Evolutionary conservation across 169 alveolate species (phyloP).

Genomic region (Plasmodium vinckei): DNA sequence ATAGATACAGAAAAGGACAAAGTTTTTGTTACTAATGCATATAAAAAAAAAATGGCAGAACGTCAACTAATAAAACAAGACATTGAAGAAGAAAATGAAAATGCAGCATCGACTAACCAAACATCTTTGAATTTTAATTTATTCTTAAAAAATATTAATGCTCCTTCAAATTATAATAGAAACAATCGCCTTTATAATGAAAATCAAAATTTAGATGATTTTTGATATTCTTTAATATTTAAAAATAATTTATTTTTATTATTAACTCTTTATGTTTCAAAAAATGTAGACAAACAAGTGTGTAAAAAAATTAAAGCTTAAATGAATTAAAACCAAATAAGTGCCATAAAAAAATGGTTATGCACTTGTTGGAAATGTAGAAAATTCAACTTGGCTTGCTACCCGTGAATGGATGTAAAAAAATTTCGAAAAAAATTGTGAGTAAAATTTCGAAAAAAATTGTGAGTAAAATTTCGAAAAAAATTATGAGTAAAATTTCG

Average conservation of each 20-base stretch:
- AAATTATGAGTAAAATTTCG: too few relatives aligned
- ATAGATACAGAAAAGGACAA: constrained; percentile 78
- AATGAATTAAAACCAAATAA: too few relatives aligned
- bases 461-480: too few relatives aligned
- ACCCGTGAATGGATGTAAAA: too few relatives aligned
- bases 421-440: too few relatives aligned
- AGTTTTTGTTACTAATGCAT: constrained; percentile 86
- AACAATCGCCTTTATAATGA: constrained; percentile 29
- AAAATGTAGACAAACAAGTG: too few relatives aligned
- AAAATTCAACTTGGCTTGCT: too few relatives aligned
- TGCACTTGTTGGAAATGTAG: too few relatives aligned
- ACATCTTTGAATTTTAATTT: constrained; percentile 79
- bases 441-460: too few relatives aligned
- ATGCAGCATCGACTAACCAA: constrained; percentile 59
- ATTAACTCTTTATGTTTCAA: too few relatives aligned
- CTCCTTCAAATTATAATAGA: constrained; percentile 63
- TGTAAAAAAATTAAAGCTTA: too few relatives aligned
- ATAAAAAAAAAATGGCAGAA: constrained; percentile 84
- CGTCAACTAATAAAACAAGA: constrained; percentile 71
- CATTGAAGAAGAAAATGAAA: constrained; percentile 77
- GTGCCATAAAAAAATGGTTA: too few relatives aligned
- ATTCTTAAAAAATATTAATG: constrained; percentile 79
- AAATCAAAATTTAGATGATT: background rate
- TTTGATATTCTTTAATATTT: background rate
- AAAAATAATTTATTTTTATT: background rate